Conservation (phyloP, 2,329 filamentous ascomycete genomes). For the Reticulascus tulasneorum region DNA sequence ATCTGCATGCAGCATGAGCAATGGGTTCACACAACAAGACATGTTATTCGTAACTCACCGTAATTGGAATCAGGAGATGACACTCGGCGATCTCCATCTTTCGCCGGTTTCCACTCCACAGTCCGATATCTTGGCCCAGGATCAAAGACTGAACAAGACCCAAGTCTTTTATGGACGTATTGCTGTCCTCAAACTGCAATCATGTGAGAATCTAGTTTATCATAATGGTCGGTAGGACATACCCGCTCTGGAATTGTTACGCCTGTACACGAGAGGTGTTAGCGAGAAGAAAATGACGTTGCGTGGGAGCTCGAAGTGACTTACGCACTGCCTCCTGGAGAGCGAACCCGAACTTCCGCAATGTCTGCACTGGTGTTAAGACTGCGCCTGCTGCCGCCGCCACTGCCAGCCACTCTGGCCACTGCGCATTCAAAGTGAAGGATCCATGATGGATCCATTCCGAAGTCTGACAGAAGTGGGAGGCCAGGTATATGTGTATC, state of each 20-base stretch:
- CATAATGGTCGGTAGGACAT: no score
- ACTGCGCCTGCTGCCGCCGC: slow-evolving; percentile 59
- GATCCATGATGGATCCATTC: slow-evolving; percentile 60
- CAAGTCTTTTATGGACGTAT: slow-evolving; percentile 40
- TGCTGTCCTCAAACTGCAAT: slow-evolving; percentile 43
- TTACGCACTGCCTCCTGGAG: slow-evolving; percentile 49
- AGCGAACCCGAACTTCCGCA: slow-evolving; percentile 58
- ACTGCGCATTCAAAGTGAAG: slow-evolving; percentile 50
- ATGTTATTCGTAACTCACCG: slow-evolving; percentile 29
- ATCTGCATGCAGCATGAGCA: slow-evolving; percentile 29
- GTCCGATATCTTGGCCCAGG: slow-evolving; percentile 43
- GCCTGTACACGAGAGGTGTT: no score
- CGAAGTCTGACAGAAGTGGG: slow-evolving; percentile 52
- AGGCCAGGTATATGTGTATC: slow-evolving; percentile 56
- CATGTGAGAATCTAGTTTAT: no score
- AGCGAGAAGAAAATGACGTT: slow-evolving; percentile 22
- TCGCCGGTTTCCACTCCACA: slow-evolving; percentile 52
- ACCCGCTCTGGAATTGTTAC: slow-evolving; percentile 26
- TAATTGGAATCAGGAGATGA: slow-evolving; percentile 40
- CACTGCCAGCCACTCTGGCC: slow-evolving; percentile 57
- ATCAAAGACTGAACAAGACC: slow-evolving; percentile 47
- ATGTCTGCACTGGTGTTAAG: slow-evolving; percentile 50
- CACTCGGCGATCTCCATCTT: slow-evolving; percentile 56
- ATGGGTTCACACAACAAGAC: background rate
- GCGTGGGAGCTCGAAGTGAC: no score